Evolutionary conservation across 345 rosid species (phyloP), one percentile per base, ranked within the genome.

Genomic region (Passiflora organensis): DNA sequence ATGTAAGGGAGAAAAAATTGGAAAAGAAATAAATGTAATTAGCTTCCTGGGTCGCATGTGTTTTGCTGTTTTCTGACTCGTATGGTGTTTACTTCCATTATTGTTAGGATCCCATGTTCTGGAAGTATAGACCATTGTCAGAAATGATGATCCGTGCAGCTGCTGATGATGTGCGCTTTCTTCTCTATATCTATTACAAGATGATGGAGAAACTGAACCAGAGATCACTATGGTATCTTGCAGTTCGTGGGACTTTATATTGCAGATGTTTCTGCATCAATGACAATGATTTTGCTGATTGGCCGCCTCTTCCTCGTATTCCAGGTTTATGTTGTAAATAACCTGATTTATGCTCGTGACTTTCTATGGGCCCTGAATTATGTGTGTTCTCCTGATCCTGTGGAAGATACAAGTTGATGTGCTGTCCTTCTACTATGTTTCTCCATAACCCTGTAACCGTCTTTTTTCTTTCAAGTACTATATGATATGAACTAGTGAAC

Each of bases 121-220:
- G 98, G 98, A 79, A 71, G 16, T 68, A 79, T 69, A 79, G 96
- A 59, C 98, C 96, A 21, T 67, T 91, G 58, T 76, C 90, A 28
- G 95, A 84, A 72, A 76, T 84, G 56, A 88, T 88, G 98, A 63
- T 82, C 65, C 95, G 94, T 12, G 93, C 98, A 43, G 98, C 96
- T 48, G 81, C 96, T 5, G 98, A 91, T 78, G 98, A 91, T 77
- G 93, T 91, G 60, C 90, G 96, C 53, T 91, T 88, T 77, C 93
- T 91, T 56, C 79, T 85, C 46, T 67, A 68, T 69, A 80, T 91
- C 59, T 86, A 86, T 68, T 76, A 66, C 66, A 88, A 69, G 75
- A 84, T 91, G 98, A 82, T 79, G 82, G 76, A 70, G 72, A 91
- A 82, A 65, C 77, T 91, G 41, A 88, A 74, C 43, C 66, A 78